Evolutionary conservation across 768 basidiomycete species (phyloP), one percentile per base, ranked within the genome.

Genomic region (Mycena pura): DNA sequence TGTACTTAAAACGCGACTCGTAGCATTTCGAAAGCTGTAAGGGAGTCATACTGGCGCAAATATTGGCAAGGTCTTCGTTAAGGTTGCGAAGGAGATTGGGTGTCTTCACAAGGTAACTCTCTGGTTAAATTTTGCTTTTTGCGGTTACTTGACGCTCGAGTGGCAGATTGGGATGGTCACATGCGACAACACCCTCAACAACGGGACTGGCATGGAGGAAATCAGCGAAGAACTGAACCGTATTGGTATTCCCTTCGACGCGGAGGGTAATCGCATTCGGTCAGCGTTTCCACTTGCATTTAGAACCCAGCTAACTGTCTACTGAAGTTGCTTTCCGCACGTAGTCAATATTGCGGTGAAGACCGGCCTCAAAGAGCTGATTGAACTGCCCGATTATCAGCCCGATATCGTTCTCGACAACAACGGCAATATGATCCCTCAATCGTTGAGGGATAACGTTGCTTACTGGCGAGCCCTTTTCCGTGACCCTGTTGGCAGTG

Each of bases 301-400:
- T n/a, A n/a, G n/a, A n/a, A n/a, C n/a, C n/a, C n/a, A n/a, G n/a
- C n/a, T n/a, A n/a, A n/a, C n/a, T n/a, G 5, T 3, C 5, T n/a
- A 19, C 3, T 15, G 6, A 28, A 68, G 69, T 8, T 70, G 69
- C 27, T 70, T 70, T 56, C 64, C 64, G 1, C 69, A 68, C 24
- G 57, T 66, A 19, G 34, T 66, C 44, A 68, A 68, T 36, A 43
- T 70, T 14, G 51, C 62, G 13, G 60, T 68, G 3, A 64, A 68
- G 22, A 24, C 62, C 0, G 65, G 44, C 1, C 47, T 70, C 7
- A 59, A 65, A 17, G 24, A 55, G 9, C 45, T 67, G 6, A 58
- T 53, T 2, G 50, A 53, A 13, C 22, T 64, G 9, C 60, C 49
- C 0, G 15, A 0, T 2, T 58, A 24, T 13, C 21, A 31, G 8